These are phyloP conservation scores for Amanita pseudoporphyria DNA, from an alignment of 768 basidiomycete genomes.

Conservation along the genomic window DNA sequence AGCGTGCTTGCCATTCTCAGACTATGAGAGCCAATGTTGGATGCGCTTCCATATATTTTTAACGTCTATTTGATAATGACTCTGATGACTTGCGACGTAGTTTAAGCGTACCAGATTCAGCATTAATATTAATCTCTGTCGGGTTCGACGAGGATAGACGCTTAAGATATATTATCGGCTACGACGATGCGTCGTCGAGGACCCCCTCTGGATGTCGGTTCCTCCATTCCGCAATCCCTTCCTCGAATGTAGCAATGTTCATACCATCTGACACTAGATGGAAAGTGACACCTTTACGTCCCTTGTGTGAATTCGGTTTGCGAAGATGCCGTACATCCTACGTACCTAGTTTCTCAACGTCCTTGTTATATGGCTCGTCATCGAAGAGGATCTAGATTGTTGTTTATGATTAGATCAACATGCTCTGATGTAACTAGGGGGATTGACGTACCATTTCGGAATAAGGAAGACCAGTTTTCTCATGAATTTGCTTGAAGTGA, in stretches of 20 bases:
- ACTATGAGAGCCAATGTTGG: too few species aligned
- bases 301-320: neutral
- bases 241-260: slow-evolving; percentile 49
- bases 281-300: slow-evolving; percentile 68
- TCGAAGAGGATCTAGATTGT: slow-evolving; percentile 54
- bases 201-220: slow-evolving; percentile 24
- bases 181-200: neutral
- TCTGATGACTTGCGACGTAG: too few species aligned
- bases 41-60: too few species aligned
- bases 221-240: slow-evolving; percentile 69
- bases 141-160: too few species aligned
- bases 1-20: too few species aligned
- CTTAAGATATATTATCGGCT: neutral
- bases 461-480: slow-evolving; percentile 68
- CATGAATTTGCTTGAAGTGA: slow-evolving; percentile 70
- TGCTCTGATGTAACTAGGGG: neutral
- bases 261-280: slow-evolving; percentile 58
- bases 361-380: slow-evolving; percentile 54
- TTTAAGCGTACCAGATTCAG: too few species aligned
- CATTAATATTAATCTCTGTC: too few species aligned
- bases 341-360: slow-evolving; percentile 52
- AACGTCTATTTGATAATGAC: too few species aligned
- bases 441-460: slow-evolving; percentile 53
- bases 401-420: neutral
- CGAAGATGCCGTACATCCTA: neutral